These are phyloP conservation scores for Esteya vermicola DNA, from an alignment of 2,329 filamentous ascomycete genomes.

Conservation along the genomic window DNA sequence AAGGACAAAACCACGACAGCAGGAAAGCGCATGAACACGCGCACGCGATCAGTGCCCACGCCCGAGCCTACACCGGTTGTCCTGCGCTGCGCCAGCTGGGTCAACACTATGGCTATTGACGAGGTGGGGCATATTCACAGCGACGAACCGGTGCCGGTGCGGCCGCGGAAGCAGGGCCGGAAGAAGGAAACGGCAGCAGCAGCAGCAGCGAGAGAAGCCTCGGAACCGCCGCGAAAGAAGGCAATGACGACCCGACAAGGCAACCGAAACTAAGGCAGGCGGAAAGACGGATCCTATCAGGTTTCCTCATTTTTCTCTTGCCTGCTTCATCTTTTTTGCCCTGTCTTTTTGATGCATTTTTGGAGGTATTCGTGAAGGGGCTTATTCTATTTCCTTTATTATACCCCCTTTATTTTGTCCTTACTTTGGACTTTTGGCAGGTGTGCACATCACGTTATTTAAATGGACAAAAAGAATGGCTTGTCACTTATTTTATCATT, in stretches of 20 bases:
- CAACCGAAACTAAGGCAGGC: slow-evolving; percentile 3
- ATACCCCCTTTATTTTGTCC: no score
- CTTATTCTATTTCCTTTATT: no score
- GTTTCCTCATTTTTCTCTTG: not conserved
- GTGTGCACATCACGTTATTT: no score
- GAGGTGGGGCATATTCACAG: slow-evolving; percentile 44
- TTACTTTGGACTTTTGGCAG: no score
- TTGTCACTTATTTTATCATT: not conserved
- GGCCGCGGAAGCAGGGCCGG: slow-evolving; percentile 36
- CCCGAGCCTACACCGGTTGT: slow-evolving; percentile 28
- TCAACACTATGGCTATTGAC: slow-evolving; percentile 42
- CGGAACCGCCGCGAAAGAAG: slow-evolving; percentile 13
- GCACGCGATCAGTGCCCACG: slow-evolving; percentile 22
- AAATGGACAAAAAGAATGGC: no score
- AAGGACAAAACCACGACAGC: not conserved
- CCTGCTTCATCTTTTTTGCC: not conserved
- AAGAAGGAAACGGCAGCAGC: slow-evolving; percentile 22
- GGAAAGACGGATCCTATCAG: no score
- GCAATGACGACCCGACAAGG: slow-evolving; percentile 10
- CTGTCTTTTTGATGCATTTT: not conserved
- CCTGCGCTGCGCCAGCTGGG: slow-evolving; percentile 38
- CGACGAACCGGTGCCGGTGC: slow-evolving; percentile 36
- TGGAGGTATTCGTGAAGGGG: no score
- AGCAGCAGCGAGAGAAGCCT: slow-evolving; percentile 4
- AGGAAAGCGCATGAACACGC: slow-evolving; percentile 29